Evolutionary conservation across 1,284 basidiomycete genomes (phyloP).

Genomic region (Polyporus tsugae): DNA sequence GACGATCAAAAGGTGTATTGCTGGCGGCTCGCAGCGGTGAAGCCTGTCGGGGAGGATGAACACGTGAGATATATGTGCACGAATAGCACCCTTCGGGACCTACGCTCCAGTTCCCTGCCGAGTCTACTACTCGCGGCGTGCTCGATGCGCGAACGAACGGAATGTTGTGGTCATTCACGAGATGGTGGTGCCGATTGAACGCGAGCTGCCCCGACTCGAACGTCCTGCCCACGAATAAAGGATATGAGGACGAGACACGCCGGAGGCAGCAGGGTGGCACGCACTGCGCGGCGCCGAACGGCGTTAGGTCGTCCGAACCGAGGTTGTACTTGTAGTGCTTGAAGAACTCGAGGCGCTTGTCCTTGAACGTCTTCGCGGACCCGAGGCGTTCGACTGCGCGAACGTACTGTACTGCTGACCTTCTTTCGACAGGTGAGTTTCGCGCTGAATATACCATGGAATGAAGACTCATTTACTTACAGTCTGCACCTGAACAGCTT

Average conservation of each 20-base stretch:
- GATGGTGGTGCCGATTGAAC: conserved; percentile 58
- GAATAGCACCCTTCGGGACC: conserved; percentile 50
- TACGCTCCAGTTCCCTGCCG: conserved; percentile 75
- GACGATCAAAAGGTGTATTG: conserved; percentile 14
- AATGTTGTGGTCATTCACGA: conserved; percentile 51
- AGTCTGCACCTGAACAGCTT: no score
- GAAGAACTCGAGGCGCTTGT: conserved; percentile 68
- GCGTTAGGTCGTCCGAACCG: conserved; percentile 67
- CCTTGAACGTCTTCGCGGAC: conserved; percentile 50
- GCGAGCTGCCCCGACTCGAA: conserved; percentile 56
- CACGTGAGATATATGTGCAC: background rate
- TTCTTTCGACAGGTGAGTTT: no score
- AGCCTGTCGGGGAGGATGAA: conserved; percentile 51
- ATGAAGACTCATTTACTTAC: no score
- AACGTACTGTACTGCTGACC: no score
- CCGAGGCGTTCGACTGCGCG: conserved; percentile 52
- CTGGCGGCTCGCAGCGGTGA: conserved; percentile 47
- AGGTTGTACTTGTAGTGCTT: conserved; percentile 66
- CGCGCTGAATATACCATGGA: no score
- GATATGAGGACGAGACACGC: background rate
- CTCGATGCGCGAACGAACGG: conserved; percentile 76
- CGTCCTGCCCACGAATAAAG: conserved; percentile 49
- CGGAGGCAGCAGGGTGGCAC: conserved; percentile 38
- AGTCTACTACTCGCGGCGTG: conserved; percentile 68
- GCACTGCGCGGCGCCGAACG: conserved; percentile 77